Base-by-base conservation (phyloP, 805 yeast genomes). In the Candida endomychidarum region DNA sequence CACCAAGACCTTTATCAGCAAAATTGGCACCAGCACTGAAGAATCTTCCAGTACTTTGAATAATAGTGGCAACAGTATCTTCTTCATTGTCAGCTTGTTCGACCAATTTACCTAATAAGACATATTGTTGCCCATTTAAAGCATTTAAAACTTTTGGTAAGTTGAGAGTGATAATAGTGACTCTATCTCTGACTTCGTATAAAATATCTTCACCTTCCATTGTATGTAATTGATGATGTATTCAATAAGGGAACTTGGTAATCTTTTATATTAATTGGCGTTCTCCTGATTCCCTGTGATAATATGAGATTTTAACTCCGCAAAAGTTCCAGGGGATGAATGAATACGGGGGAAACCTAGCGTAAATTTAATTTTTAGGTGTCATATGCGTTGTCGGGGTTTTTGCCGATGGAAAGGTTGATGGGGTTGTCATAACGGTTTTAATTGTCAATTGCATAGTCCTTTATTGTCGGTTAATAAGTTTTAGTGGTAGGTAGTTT, bases 1-100 rank as follows among this genome's bases (percentile, higher is more conserved):
- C 50, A 12, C 53, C 37, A 40, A 65, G 42, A 0, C 68, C 61
- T 38, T 46, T 54, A 30, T 63, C 70, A 35, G 65, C 70, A 37
- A 85, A 76, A 56, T 87, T 81, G 15, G 96, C 96, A 18, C 96
- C 96, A 5, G 95, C 84, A 18, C 88, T 80, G 59, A 87, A 88
- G 57, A 75, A 84, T 42, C 82, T 70, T 0, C 96, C 96, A 0
- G 83, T 69, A 23, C 88, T 72, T 53, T 78, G 81, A 35, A 88
- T 60, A 36, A 85, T 64, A 1, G 96, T 88, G 17, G 78, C 72
- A 6, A 74, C 53, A 0, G 91, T 81, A 15, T 70, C 66, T 17
- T 78, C 77, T 42, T 85, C 81, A 4, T 63, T 56, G 43, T 85
- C 81, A 0, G 95, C 89, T 43, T 69, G 55, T 47, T 78, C 78